Conservation (phyloP, 371 early-diverging fungal species). For the Mortierella sp. region DNA sequence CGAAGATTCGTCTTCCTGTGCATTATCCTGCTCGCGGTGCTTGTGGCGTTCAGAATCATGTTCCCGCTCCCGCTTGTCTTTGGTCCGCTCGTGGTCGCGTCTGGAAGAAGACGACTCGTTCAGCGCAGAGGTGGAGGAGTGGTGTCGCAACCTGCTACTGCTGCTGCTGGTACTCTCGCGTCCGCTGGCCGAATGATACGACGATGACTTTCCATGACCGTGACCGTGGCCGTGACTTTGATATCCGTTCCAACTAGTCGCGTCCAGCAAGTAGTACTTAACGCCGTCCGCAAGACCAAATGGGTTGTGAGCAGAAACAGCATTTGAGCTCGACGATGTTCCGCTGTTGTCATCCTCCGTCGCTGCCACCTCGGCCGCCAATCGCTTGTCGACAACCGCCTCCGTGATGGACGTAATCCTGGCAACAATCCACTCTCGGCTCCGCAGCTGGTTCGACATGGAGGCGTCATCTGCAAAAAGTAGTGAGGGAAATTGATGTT, state of each 20-base stretch:
- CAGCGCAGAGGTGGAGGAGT: constrained; percentile 39
- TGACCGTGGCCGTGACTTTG: constrained; percentile 34
- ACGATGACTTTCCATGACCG: constrained; percentile 50
- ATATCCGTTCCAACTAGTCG: constrained; percentile 64
- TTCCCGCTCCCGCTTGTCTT: constrained; percentile 25
- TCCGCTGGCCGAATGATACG: constrained; percentile 36
- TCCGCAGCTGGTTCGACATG: constrained; percentile 60
- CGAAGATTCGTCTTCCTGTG: constrained; percentile 6
- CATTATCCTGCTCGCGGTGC: constrained; percentile 21
- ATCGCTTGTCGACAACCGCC: constrained; percentile 60
- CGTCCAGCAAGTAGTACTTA: constrained; percentile 72
- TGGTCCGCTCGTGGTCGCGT: constrained; percentile 37
- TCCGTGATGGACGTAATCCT: constrained; percentile 74
- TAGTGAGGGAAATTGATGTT: constrained; percentile 84
- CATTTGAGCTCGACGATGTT: constrained; percentile 20
- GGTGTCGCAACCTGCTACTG: constrained; percentile 49
- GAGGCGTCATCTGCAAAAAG: constrained; percentile 73
- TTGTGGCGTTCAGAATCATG: constrained; percentile 31
- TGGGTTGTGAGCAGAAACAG: constrained; percentile 68
- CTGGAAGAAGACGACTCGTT: constrained; percentile 33
- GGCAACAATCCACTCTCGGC: constrained; percentile 80
- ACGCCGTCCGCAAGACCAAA: constrained; percentile 76
- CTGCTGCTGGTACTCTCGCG: constrained; percentile 31
- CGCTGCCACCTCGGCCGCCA: constrained; percentile 12
- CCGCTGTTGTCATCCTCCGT: constrained; percentile 2